These are phyloP conservation scores for Kwoniella europaea DNA, from an alignment of 768 basidiomycete genomes.

Conservation along the genomic window DNA sequence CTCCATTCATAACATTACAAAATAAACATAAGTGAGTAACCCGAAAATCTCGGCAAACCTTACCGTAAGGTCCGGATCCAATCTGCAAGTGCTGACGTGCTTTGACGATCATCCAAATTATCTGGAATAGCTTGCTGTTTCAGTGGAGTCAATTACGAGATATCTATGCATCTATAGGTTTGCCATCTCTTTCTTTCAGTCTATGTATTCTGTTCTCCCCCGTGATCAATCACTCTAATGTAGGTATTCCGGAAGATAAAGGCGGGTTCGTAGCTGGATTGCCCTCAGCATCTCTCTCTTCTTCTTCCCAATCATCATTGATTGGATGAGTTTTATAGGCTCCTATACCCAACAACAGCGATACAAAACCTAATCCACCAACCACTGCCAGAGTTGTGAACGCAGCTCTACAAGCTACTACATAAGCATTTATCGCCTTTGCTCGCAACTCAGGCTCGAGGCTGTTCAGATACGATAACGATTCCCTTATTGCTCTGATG, in stretches of 20 bases:
- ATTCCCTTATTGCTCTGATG: constrained; percentile 27
- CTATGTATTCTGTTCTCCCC: background rate
- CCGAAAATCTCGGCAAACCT: constrained; percentile 1
- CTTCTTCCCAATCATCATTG: constrained; percentile 8
- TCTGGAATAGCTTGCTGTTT: constrained; percentile 1
- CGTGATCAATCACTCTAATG: background rate
- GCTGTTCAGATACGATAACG: constrained; percentile 16
- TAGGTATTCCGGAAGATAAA: constrained; percentile 1
- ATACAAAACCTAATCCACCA: constrained; percentile 18
- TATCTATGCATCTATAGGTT: constrained; percentile 17
- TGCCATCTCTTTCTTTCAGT: too few species aligned
- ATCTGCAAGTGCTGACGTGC: constrained; percentile 13
- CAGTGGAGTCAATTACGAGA: background rate
- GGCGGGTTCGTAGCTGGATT: background rate
- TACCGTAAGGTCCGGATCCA: background rate
- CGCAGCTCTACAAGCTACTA: constrained; percentile 21
- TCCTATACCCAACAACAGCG: constrained; percentile 4
- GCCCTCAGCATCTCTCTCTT: background rate
- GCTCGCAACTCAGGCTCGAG: constrained; percentile 10
- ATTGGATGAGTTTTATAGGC: constrained; percentile 13
- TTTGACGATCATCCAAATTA: constrained; percentile 16
- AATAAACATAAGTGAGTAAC: background rate
- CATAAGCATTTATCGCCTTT: constrained; percentile 19
- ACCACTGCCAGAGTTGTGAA: constrained; percentile 20
- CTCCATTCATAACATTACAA: background rate